Conservation (phyloP, 2,329 filamentous ascomycete species). For the Triangularia setosa region DNA sequence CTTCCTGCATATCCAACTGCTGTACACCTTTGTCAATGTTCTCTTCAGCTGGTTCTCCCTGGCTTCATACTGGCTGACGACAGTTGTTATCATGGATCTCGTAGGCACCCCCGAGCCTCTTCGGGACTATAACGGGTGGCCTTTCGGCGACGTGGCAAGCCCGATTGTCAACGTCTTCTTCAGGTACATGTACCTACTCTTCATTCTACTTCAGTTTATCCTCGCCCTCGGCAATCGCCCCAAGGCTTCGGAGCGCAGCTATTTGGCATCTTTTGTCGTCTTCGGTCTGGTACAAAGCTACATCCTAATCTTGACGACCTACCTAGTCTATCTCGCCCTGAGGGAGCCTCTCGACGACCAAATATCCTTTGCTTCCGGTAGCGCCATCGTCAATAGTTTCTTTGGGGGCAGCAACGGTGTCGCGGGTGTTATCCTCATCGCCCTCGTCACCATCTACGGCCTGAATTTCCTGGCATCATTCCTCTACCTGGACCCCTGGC, state of each 20-base stretch:
- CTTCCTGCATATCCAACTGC: slow-evolving; percentile 89
- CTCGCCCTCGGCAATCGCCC: slow-evolving; percentile 90
- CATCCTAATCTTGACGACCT: slow-evolving; percentile 57
- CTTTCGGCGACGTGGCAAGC: slow-evolving; percentile 73
- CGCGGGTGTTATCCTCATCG: slow-evolving; percentile 86
- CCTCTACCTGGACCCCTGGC: slow-evolving; percentile 95
- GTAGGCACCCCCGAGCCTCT: slow-evolving; percentile 66
- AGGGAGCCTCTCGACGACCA: slow-evolving; percentile 43
- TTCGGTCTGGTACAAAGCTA: slow-evolving; percentile 87
- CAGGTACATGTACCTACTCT: slow-evolving; percentile 84
- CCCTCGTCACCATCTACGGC: slow-evolving; percentile 80
- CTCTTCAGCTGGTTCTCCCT: slow-evolving; percentile 82
- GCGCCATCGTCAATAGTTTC: slow-evolving; percentile 63
- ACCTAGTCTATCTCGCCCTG: slow-evolving; percentile 71
- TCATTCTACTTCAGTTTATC: slow-evolving; percentile 89
- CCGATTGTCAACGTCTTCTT: slow-evolving; percentile 85
- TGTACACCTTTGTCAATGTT: slow-evolving; percentile 87
- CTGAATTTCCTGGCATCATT: slow-evolving; percentile 94
- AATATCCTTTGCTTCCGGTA: slow-evolving; percentile 64
- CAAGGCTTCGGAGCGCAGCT: slow-evolving; percentile 86
- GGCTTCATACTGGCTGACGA: slow-evolving; percentile 94
- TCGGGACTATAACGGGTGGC: slow-evolving; percentile 55
- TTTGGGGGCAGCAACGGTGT: slow-evolving; percentile 50
- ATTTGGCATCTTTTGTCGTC: slow-evolving; percentile 79
- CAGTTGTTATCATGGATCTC: slow-evolving; percentile 90